These are phyloP conservation scores for Dactylellina drechsleri DNA, from an alignment of 2,329 filamentous ascomycete genomes.

Conservation along the genomic window DNA sequence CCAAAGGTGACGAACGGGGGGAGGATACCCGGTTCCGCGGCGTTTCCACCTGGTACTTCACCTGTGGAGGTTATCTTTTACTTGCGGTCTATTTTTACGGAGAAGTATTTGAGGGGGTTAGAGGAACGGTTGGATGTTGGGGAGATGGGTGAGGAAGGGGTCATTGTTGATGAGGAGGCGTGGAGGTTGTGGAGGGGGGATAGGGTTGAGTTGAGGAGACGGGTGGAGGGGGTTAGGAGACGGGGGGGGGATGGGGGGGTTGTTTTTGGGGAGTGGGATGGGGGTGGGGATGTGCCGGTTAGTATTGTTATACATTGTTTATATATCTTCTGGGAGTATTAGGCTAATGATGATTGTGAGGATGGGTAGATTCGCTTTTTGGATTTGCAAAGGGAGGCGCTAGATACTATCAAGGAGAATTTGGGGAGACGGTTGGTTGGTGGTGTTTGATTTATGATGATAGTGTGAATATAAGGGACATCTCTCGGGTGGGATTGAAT, in stretches of 20 bases:
- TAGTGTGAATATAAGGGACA: neutral
- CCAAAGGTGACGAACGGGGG: neutral
- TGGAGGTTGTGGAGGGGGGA: constrained; percentile 39
- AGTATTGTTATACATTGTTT: constrained; percentile 12
- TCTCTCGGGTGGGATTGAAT: too few relatives aligned
- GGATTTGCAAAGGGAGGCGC: constrained; percentile 39
- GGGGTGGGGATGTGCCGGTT: constrained; percentile 39
- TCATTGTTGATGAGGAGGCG: constrained; percentile 48
- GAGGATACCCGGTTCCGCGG: neutral
- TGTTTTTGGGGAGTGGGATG: constrained; percentile 50
- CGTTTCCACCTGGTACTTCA: constrained; percentile 28
- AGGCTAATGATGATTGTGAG: neutral
- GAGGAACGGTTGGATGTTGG: constrained; percentile 14
- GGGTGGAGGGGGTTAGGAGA: constrained; percentile 20
- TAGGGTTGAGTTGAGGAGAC: constrained; percentile 31
- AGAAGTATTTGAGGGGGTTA: constrained; percentile 19
- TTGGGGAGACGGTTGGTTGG: constrained; percentile 23
- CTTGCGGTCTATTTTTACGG: constrained; percentile 41
- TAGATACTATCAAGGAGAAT: constrained; percentile 52
- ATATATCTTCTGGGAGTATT: too few relatives aligned
- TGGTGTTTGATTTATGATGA: neutral
- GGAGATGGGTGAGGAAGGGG: neutral
- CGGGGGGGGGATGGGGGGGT: constrained; percentile 5
- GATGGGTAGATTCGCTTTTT: constrained; percentile 41
- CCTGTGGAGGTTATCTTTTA: constrained; percentile 37